phyloP scores from a whole-genome alignment of 148 eudicot species.

The Cornus florida region DNA sequence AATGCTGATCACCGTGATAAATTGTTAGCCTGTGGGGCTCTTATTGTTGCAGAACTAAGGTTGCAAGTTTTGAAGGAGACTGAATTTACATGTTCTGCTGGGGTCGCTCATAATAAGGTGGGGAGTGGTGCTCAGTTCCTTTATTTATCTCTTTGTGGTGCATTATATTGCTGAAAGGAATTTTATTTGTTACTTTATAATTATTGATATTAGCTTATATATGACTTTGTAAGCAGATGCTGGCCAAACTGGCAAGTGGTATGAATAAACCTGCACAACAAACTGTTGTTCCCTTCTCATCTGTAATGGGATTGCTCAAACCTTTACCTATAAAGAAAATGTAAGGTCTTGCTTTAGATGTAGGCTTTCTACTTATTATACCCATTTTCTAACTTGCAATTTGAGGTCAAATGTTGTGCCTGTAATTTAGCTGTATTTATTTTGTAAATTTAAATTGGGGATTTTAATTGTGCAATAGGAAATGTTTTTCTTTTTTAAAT shows the following conservation, averaged over 20 bases:
- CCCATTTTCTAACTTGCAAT: conserved; percentile 1
- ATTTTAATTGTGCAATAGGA: background rate
- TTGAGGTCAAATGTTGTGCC: background rate
- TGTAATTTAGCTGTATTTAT: background rate
- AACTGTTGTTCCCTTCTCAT: conserved; percentile 73
- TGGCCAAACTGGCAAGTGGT: conserved; percentile 91
- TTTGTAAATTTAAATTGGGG: background rate
- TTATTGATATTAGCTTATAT: conserved; percentile 1
- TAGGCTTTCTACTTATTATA: background rate
- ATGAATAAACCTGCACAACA: conserved; percentile 98
- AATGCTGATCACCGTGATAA: conserved; percentile 76
- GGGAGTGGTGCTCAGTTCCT: background rate
- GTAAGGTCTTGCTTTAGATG: conserved; percentile 35
- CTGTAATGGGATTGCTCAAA: conserved; percentile 70
- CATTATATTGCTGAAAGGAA: background rate
- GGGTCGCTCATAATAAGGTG: conserved; percentile 91
- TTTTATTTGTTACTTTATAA: background rate
- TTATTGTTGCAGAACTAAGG: conserved; percentile 91
- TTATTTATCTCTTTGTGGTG: background rate
- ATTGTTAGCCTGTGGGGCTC: conserved; percentile 87
- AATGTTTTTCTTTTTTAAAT: background rate
- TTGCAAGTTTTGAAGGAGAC: conserved; percentile 83
- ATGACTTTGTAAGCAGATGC: conserved; percentile 52
- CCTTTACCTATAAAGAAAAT: conserved; percentile 91
- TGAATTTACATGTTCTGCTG: conserved; percentile 94